A percentile compares a stretch with the other conserved stretches of the same genome.
Conservation (phyloP, 345 rosid species). For the Iberis pinnata region DNA sequence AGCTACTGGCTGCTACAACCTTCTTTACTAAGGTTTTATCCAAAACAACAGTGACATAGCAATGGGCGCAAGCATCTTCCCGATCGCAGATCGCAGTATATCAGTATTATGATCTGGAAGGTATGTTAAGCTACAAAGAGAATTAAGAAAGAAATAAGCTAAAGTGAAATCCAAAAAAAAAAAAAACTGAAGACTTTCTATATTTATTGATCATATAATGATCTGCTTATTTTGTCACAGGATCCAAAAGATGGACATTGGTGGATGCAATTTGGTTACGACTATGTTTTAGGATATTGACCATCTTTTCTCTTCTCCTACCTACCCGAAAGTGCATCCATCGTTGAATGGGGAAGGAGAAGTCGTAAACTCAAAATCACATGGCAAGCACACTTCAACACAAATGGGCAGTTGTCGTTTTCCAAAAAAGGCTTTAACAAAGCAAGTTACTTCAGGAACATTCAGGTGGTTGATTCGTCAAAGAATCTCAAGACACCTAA, state of each 20-base stretch:
- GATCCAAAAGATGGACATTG: constrained; percentile 96
- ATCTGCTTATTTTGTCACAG: too few species aligned
- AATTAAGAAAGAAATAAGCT: too few species aligned
- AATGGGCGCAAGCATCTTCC: constrained; percentile 98
- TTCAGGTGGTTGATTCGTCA: constrained; percentile 80
- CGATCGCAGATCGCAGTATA: constrained; percentile 77
- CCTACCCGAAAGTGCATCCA: constrained; percentile 86
- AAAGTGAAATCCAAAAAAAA: too few species aligned
- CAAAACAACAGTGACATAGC: constrained; percentile 89
- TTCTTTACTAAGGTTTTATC: constrained; percentile 90
- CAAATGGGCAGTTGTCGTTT: constrained; percentile 98
- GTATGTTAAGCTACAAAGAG: constrained; percentile 27
- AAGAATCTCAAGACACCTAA: constrained; percentile 92
- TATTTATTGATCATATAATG: constrained; percentile 36
- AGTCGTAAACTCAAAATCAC: constrained; percentile 79
- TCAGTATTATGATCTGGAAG: constrained; percentile 97
- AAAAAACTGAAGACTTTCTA: too few species aligned
- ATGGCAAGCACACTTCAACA: constrained; percentile 78
- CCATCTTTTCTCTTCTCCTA: constrained; percentile 92
- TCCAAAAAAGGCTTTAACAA: constrained; percentile 94
- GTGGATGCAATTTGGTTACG: constrained; percentile 99
- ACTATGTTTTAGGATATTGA: constrained; percentile 84
- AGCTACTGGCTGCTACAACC: constrained; percentile 99
- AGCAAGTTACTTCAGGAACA: constrained; percentile 81
- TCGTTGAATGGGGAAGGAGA: constrained; percentile 99